These are phyloP conservation scores for Bocquillonia castaneifolia DNA, from an alignment of 441 rosid genomes.

Conservation along the genomic window DNA sequence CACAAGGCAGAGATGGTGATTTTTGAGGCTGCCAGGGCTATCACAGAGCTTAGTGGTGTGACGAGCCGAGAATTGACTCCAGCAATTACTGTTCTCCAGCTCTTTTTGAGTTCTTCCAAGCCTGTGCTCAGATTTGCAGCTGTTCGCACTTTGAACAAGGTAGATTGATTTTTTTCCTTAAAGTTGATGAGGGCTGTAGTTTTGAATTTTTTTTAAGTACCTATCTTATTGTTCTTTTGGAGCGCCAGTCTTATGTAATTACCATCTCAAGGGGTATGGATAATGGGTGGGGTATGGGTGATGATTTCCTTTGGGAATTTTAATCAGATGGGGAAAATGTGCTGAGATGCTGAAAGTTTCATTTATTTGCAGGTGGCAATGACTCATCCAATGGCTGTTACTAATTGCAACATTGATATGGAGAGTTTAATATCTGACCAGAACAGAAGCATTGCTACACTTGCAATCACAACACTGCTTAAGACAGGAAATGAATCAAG, in stretches of 20 bases:
- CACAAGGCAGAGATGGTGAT: slow-evolving; percentile 98
- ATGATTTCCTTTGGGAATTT: background rate
- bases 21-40: slow-evolving; percentile 98
- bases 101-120: slow-evolving; percentile 87
- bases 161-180: slow-evolving; percentile 22
- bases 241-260: background rate
- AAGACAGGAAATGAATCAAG: slow-evolving; percentile 98
- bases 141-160: slow-evolving; percentile 97
- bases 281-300: background rate
- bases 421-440: slow-evolving; percentile 97
- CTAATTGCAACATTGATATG: slow-evolving; percentile 98
- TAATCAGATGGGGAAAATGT: slow-evolving; percentile 9
- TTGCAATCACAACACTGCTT: slow-evolving; percentile 90
- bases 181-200: background rate
- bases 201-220: background rate
- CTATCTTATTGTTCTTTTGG: background rate
- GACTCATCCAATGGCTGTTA: slow-evolving; percentile 98
- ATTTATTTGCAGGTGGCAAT: slow-evolving; percentile 69
- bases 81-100: slow-evolving; percentile 96
- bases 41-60: slow-evolving; percentile 90
- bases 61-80: slow-evolving; percentile 92
- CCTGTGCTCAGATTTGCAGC: slow-evolving; percentile 98
- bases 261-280: background rate
- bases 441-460: slow-evolving; percentile 95
- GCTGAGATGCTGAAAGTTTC: background rate